Percentiles rank a stretch among this genome's conserved stretches.
These are phyloP conservation scores for Penicillium vulpinum DNA, from an alignment of 2,329 filamentous ascomycete genomes.

Conservation along the genomic window DNA sequence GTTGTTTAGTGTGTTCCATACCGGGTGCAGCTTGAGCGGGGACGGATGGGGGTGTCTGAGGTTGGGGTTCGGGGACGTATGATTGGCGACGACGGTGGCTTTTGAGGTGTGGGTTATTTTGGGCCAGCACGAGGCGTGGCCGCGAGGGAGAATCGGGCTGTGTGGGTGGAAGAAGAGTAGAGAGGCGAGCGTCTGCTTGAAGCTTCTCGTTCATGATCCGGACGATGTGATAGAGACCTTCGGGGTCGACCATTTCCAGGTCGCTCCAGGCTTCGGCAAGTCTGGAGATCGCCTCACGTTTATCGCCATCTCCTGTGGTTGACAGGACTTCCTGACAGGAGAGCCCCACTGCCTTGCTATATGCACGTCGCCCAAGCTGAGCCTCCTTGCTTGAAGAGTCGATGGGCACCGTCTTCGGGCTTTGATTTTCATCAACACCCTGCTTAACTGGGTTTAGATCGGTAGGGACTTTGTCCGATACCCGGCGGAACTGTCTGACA, in stretches of 20 bases:
- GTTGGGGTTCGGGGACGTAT: constrained; percentile 34
- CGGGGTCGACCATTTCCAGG: constrained; percentile 83
- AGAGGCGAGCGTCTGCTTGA: constrained; percentile 49
- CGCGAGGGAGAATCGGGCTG: constrained; percentile 47
- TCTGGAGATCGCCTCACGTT: constrained; percentile 78
- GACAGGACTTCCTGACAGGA: constrained; percentile 82
- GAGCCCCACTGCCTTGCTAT: constrained; percentile 77
- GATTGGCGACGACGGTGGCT: constrained; percentile 69
- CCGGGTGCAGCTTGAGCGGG: constrained; percentile 63
- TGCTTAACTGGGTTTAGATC: constrained; percentile 26
- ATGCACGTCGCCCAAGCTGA: constrained; percentile 75
- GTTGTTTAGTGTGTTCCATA: constrained; percentile 88
- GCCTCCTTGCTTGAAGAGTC: constrained; percentile 69
- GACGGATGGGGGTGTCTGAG: constrained; percentile 44
- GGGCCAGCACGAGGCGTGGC: constrained; percentile 71
- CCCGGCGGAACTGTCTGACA: constrained; percentile 84
- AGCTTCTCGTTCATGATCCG: constrained; percentile 74
- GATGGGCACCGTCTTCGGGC: constrained; percentile 36
- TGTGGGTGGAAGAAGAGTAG: constrained; percentile 37
- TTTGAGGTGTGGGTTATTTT: constrained; percentile 82
- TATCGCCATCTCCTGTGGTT: constrained; percentile 68
- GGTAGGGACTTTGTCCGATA: constrained; percentile 65
- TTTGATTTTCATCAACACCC: constrained; percentile 43
- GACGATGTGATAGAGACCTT: constrained; percentile 83
- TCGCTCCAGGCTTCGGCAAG: constrained; percentile 83